Base-by-base conservation (phyloP, 2,329 filamentous ascomycete species). In the Biscogniauxia sp. region DNA sequence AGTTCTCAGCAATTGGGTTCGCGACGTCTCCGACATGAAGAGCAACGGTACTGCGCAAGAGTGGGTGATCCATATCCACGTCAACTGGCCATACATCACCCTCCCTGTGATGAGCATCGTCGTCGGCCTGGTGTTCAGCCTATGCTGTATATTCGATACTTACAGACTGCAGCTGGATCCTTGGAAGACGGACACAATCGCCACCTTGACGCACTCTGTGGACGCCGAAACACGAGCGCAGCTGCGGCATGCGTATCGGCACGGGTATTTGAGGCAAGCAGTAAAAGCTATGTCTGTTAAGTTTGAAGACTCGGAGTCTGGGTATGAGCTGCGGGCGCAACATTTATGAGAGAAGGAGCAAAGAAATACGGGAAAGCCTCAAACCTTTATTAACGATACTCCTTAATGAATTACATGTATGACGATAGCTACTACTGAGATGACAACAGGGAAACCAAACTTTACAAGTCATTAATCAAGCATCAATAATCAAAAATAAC, bases 11-110 rank as follows among this genome's bases (percentile, higher is more conserved):
- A 61, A 64, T 20, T 65, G 61, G 61, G 64, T 69, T 45, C 62
- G 66, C 17, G 63, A 64, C 52, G 32, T 58, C 1, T 59, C 61
- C 17, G 56, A 60, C 4, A 49, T 58, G 0, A 66, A 51, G 2
- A 28, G 55, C 1, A 3, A 25, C 0, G 66, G 67, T 0, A 51
- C 37, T 1, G 60, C 53, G 5, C 25, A 62, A 9, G 64, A 68
- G 15, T 69, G 62, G 65, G 58, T 60, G 1, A 61, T 64, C 8
- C 60, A 63, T 19, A 66, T 66, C 23, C 49, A 57, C 2, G 62
- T 71, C 6, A 51, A 66, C 5, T 71, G 68, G 69, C 28, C 62
- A 1, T 70, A 66, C 26, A 60, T 68, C 51, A 56, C 62, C 13
- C 61, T 66, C 5, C 68, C 66, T 2, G 15, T 66, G 11, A 51